A percentile compares a stretch with the other conserved stretches of the same genome.
Conservation (phyloP, 2,329 filamentous ascomycete genomes). For the Pseudogymnoascus verrucosus region DNA sequence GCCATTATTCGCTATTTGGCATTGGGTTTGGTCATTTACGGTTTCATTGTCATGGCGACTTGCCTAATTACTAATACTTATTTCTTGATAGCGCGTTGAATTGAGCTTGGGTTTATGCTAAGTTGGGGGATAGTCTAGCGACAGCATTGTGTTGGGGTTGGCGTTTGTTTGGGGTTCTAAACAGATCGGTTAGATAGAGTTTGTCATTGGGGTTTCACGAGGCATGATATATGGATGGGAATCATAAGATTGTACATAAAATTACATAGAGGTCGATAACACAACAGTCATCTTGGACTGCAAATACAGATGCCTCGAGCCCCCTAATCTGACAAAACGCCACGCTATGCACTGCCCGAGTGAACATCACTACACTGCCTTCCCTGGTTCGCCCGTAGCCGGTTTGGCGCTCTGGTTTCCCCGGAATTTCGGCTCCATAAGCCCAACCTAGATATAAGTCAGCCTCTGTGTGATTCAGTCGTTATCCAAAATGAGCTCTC, state of each 20-base stretch:
- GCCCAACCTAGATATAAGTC: constrained; percentile 21
- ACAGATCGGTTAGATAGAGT: constrained; percentile 3
- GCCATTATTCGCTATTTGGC: constrained; percentile 62
- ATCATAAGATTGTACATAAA: constrained; percentile 9
- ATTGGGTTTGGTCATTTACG: constrained; percentile 73
- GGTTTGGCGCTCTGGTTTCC: constrained; percentile 2
- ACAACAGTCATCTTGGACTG: constrained; percentile 4
- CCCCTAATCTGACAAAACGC: constrained; percentile 9
- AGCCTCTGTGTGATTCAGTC: background rate
- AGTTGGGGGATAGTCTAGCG: background rate
- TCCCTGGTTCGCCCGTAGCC: background rate
- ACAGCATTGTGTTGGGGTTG: constrained; percentile 19
- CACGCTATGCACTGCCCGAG: constrained; percentile 11
- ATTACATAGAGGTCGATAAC: constrained; percentile 10
- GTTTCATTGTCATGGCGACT: constrained; percentile 78
- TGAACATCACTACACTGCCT: constrained; percentile 8
- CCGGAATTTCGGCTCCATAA: constrained; percentile 26
- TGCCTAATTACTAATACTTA: constrained; percentile 82
- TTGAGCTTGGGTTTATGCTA: background rate
- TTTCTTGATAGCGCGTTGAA: constrained; percentile 42
- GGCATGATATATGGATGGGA: background rate
- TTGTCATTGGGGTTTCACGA: background rate
- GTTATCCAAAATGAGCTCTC: constrained; percentile 17
- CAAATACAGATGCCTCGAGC: background rate
- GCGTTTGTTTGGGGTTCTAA: constrained; percentile 1